phyloP scores from a whole-genome alignment of 805 yeast species.

The Nakazawaea ambrosiae region DNA sequence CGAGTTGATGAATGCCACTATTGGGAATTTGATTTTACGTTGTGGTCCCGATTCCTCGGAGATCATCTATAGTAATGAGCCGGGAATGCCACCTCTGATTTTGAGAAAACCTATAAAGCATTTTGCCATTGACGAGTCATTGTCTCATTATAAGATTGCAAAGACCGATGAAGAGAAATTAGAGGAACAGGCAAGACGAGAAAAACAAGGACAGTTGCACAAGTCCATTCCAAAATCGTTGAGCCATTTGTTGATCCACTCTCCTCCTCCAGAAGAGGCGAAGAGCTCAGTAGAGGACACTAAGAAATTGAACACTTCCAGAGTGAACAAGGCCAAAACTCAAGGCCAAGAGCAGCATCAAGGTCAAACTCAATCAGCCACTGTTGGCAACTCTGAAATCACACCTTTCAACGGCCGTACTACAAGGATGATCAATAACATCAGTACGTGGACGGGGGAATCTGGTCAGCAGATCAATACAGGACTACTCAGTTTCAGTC shows the following conservation, averaged over 20 bases:
- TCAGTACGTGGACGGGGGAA: conserved; percentile 53
- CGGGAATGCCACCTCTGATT: conserved; percentile 57
- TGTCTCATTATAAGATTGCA: conserved; percentile 18
- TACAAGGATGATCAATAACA: conserved; percentile 53
- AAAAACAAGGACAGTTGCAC: conserved; percentile 44
- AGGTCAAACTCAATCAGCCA: conserved; percentile 2
- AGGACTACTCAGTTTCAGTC: conserved; percentile 19
- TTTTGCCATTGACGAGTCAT: conserved; percentile 23
- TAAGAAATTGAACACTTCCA: conserved; percentile 22
- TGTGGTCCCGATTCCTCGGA: conserved; percentile 61
- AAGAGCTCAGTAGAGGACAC: no score
- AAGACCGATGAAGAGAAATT: conserved; percentile 27
- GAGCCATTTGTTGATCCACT: conserved; percentile 39
- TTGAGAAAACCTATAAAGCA: conserved; percentile 36
- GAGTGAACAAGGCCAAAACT: conserved; percentile 17
- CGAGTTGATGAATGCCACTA: conserved; percentile 56
- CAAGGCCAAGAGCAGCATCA: conserved; percentile 17
- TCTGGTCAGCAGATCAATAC: conserved; percentile 33
- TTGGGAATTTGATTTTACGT: conserved; percentile 52
- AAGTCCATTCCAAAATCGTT: conserved; percentile 49
- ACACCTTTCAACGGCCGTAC: conserved; percentile 38
- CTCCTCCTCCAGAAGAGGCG: conserved; percentile 26
- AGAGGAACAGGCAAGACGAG: conserved; percentile 42
- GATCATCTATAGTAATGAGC: conserved; percentile 34
- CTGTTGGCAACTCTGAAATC: conserved; percentile 22